Conservation (phyloP, 2,329 filamentous ascomycete species). For the Bipolaris victoriae region DNA sequence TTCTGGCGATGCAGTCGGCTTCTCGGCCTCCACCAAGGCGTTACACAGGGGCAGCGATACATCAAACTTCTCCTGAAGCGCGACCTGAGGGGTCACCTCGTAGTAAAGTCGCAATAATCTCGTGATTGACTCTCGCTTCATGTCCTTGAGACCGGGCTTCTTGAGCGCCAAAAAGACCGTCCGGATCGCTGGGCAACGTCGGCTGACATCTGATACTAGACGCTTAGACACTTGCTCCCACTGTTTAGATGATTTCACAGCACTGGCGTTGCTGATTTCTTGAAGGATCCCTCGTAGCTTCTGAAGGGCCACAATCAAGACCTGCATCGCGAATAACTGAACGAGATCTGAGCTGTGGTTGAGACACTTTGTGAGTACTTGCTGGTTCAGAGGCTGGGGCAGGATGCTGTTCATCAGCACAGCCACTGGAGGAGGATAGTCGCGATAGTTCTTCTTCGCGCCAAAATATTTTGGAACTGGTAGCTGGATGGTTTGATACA, state of each 20-base stretch:
- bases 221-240: constrained; percentile 75
- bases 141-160: constrained; percentile 69
- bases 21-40: constrained; percentile 67
- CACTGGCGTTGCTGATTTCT: constrained; percentile 62
- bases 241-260: constrained; percentile 49
- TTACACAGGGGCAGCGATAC: constrained; percentile 77
- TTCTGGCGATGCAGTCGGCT: constrained; percentile 45
- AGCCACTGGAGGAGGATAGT: constrained; percentile 76
- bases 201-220: constrained; percentile 75
- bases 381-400: constrained; percentile 80
- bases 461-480: constrained; percentile 77
- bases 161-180: constrained; percentile 78
- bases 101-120: constrained; percentile 85
- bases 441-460: constrained; percentile 65
- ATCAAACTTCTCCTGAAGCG: constrained; percentile 85
- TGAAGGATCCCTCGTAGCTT: constrained; percentile 73
- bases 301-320: constrained; percentile 77
- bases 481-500: constrained; percentile 80
- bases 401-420: constrained; percentile 85
- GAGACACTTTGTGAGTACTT: constrained; percentile 78
- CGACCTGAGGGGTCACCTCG: constrained; percentile 77
- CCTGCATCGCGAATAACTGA: constrained; percentile 80
- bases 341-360: constrained; percentile 78
- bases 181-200: constrained; percentile 80
- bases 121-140: constrained; percentile 80